Conservation (phyloP, 2,329 filamentous ascomycete species). For the Xylogone sp. region DNA sequence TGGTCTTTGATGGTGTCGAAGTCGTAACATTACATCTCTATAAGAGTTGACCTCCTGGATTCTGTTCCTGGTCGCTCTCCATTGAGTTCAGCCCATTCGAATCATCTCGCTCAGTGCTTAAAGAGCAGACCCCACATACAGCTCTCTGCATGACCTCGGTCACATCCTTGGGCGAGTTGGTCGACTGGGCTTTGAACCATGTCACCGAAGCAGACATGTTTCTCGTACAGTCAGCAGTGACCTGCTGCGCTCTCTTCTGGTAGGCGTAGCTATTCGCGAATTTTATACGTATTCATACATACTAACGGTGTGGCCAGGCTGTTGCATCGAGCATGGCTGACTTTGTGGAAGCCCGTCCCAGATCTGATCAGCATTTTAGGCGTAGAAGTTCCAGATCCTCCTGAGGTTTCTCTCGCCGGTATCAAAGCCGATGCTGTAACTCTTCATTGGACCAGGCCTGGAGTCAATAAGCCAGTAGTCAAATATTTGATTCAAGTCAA, state of each 20-base stretch:
- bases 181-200: conserved; percentile 29
- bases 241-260: conserved; percentile 27
- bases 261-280: conserved; percentile 7
- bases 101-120: background rate
- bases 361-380: conserved; percentile 88
- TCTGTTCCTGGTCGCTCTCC: background rate
- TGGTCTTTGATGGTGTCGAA: background rate
- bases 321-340: conserved; percentile 79
- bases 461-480: conserved; percentile 56
- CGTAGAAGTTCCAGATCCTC: conserved; percentile 87
- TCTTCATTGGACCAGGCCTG: conserved; percentile 83
- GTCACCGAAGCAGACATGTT: conserved; percentile 28
- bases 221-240: conserved; percentile 28
- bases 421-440: conserved; percentile 85
- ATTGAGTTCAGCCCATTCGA: conserved; percentile 1
- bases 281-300: conserved; percentile 1
- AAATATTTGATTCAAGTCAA: conserved; percentile 94
- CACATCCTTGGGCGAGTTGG: conserved; percentile 24
- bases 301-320: conserved; percentile 53
- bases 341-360: conserved; percentile 85
- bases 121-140: background rate
- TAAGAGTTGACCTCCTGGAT: background rate
- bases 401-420: conserved; percentile 84
- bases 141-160: conserved; percentile 28
- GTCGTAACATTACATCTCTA: background rate